Conservation (phyloP, 805 yeast species). For the Lipomyces chichibuensis region DNA sequence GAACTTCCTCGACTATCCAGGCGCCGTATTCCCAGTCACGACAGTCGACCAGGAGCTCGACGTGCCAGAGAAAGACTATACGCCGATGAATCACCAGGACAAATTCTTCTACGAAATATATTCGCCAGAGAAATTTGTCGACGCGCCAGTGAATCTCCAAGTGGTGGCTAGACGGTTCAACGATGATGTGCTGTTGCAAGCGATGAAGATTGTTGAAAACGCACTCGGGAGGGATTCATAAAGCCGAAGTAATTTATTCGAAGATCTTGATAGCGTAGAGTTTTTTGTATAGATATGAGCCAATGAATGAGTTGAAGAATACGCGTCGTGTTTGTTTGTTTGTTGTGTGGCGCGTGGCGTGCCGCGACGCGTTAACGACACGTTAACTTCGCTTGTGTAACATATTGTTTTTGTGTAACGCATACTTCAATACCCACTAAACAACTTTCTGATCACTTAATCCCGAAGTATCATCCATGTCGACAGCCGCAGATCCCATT, state of each 20-base stretch:
- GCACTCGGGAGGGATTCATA: constrained; percentile 31
- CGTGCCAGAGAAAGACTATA: constrained; percentile 30
- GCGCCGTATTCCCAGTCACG: constrained; percentile 46
- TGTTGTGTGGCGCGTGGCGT: neutral
- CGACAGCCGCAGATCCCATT: neutral
- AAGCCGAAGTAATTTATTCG: neutral
- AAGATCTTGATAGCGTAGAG: neutral
- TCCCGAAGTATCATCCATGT: neutral
- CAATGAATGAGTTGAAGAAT: neutral
- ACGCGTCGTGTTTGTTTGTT: neutral
- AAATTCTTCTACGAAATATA: constrained; percentile 36
- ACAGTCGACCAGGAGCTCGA: constrained; percentile 34
- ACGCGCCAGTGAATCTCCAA: constrained; percentile 39
- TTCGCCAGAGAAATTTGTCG: constrained; percentile 37
- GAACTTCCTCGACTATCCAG: constrained; percentile 73
- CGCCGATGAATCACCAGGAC: constrained; percentile 37
- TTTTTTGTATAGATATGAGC: neutral
- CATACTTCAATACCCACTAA: neutral
- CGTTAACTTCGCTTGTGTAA: neutral
- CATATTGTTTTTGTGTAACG: neutral
- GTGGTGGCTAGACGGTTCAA: constrained; percentile 40
- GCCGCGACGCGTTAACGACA: neutral
- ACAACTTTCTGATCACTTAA: no score
- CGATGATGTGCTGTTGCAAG: constrained; percentile 46
- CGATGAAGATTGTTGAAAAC: constrained; percentile 32